phyloP scores from a whole-genome alignment of 1,139 yeast species.

The Taiozyma sp. region DNA sequence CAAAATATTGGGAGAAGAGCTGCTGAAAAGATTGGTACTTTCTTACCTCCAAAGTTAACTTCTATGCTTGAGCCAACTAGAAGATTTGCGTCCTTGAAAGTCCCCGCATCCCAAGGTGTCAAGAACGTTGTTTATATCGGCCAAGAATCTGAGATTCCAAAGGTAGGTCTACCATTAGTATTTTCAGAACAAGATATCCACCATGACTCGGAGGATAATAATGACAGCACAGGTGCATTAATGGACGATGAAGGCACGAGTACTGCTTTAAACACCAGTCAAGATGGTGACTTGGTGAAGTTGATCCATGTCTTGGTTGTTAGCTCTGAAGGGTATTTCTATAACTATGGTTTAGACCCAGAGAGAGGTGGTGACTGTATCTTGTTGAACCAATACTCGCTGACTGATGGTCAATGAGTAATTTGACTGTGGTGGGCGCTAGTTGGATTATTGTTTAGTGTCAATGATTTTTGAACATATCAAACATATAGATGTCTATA shows the following conservation, averaged over 20 bases:
- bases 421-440: not conserved
- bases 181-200: constrained; percentile 7
- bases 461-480: constrained; percentile 7
- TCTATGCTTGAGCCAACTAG: constrained; percentile 88
- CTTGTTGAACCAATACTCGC: constrained; percentile 61
- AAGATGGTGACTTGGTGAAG: constrained; percentile 37
- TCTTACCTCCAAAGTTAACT: constrained; percentile 75
- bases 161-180: constrained; percentile 21
- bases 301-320: constrained; percentile 70
- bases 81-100: constrained; percentile 88
- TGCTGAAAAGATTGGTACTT: constrained; percentile 85
- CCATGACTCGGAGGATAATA: not conserved
- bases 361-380: constrained; percentile 94
- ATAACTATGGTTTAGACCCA: constrained; percentile 80
- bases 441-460: constrained; percentile 7
- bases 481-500: not conserved
- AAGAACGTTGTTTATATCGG: constrained; percentile 57
- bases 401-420: constrained; percentile 18
- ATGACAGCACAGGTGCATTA: not conserved
- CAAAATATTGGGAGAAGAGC: constrained; percentile 59
- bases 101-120: constrained; percentile 62
- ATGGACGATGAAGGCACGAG: constrained; percentile 13
- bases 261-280: constrained; percentile 23
- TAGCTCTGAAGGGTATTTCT: constrained; percentile 82
- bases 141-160: constrained; percentile 30